Evolutionary conservation across 805 yeast genomes (phyloP).

Genomic region (Saccharomyces kudriavzevii): DNA sequence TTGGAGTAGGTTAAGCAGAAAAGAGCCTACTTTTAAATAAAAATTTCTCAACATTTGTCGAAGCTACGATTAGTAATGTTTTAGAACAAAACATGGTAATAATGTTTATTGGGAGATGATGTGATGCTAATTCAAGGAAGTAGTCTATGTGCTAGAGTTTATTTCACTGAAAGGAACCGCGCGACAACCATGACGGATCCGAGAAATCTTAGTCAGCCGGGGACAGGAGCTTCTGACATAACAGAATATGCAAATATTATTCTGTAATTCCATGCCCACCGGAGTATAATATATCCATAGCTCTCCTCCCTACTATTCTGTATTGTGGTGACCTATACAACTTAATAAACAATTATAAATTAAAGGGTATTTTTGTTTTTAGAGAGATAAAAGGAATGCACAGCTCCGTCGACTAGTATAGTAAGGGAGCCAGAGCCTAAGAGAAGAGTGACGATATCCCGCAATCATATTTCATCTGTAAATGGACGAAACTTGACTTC

Average conservation of each 20-base stretch:
- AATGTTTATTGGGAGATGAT: not conserved
- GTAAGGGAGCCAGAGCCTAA: too few species aligned
- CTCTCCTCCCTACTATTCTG: not conserved
- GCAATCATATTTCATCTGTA: too few species aligned
- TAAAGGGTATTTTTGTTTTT: too few species aligned
- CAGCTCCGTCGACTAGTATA: too few species aligned
- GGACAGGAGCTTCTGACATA: not conserved
- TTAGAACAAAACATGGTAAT: not conserved
- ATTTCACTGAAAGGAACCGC: not conserved
- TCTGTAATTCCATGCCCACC: not conserved
- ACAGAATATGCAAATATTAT: too few species aligned
- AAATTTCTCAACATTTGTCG: not conserved
- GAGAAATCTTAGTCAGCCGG: not conserved
- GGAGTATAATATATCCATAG: not conserved
- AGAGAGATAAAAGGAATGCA: too few species aligned
- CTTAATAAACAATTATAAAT: not conserved
- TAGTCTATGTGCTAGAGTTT: not conserved
- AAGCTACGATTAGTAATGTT: not conserved
- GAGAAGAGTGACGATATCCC: too few species aligned
- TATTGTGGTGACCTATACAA: not conserved
- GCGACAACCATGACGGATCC: not conserved
- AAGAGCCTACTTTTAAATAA: not conserved
- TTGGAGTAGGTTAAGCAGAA: not conserved
- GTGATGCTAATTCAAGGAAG: not conserved
- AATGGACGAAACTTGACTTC: too few species aligned